Percentiles rank a stretch among this genome's conserved stretches.
phyloP scores from a whole-genome alignment of 2,329 filamentous ascomycete genomes.

The Aspergillus eucalypticola region DNA sequence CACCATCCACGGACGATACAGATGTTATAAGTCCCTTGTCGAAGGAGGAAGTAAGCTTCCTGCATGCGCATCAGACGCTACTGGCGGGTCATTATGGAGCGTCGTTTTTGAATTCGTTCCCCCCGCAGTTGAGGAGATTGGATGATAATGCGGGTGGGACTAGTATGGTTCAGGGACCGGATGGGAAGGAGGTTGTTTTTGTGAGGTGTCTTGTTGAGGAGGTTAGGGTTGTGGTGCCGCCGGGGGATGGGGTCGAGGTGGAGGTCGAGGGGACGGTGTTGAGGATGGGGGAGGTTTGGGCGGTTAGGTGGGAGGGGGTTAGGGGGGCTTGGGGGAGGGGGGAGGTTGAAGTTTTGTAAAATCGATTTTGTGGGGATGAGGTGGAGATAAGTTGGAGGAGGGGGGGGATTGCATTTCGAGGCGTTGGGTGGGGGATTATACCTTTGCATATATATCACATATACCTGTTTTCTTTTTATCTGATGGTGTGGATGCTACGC shows the following conservation, averaged over 20 bases:
- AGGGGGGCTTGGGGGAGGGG: conserved; percentile 52
- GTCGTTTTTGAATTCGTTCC: conserved; percentile 83
- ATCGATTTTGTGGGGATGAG: conserved; percentile 2
- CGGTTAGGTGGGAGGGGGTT: conserved; percentile 73
- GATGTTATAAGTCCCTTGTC: conserved; percentile 65
- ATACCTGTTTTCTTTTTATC: too few relatives aligned
- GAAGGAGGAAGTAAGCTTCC: conserved; percentile 74
- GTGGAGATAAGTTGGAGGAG: neutral
- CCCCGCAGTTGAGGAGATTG: conserved; percentile 73
- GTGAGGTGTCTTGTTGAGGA: conserved; percentile 59
- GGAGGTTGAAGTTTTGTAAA: conserved; percentile 41
- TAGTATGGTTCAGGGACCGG: conserved; percentile 88
- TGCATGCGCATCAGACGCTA: conserved; percentile 79
- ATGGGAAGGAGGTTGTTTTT: conserved; percentile 81
- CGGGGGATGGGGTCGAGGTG: conserved; percentile 31
- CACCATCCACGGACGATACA: conserved; percentile 1
- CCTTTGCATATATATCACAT: neutral
- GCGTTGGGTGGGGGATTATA: neutral
- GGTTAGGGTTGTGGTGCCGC: conserved; percentile 45
- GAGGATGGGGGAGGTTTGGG: conserved; percentile 64
- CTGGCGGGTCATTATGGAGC: conserved; percentile 81
- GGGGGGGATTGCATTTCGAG: neutral
- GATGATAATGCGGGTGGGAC: conserved; percentile 89
- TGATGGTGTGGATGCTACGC: too few relatives aligned
- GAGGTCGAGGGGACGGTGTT: conserved; percentile 40